Base-by-base conservation (phyloP, 495 filamentous ascomycete genomes). In the Annulohypoxylon moriforme region DNA sequence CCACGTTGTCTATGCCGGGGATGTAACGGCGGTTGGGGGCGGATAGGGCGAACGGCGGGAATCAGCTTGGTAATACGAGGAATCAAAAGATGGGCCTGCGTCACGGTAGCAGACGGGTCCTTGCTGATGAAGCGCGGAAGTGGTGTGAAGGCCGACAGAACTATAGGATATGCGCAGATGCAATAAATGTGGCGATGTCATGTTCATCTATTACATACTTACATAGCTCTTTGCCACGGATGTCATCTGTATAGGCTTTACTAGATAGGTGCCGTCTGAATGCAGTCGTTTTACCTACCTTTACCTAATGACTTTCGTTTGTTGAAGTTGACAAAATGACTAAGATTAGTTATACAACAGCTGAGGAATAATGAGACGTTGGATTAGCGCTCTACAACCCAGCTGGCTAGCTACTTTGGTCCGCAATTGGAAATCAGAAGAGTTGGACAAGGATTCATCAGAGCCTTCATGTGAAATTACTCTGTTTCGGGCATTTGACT, bases 111-210 rank as follows among this genome's bases (percentile, higher is more conserved):
- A 57, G 40, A 68, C 71, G 66, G 71, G 71, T 49, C 71, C 71
- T 73, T 69, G 71, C 71, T 73, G 64, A 22, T 49, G 40, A 68
- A 44, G 34, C 13, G 33, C 42, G 42, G 60, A 46, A 24, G 49
- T 73, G 71, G 65, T 63, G 71, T 55, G 61, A 69, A 73, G 50
- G 47, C 66, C 66, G 49, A 61, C 34, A 27, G 25, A 57, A 33
- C 57, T 29, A 58, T 58, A 64, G 13, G 50, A 29, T 34, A 34
- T 52, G 52, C 33, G 18, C 33, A 68, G 44, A 59, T 55, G 47
- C 49, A 38, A 11, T 46, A 58, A 25, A n/a, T 56, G 71, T 66
- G 61, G 66, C 65, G 42, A 73, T 52, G 13, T 16, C 11, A 36
- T 47, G 29, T 57, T 71, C 53, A 16, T 25, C 57, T 62, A 25